Percentiles rank a stretch among this genome's conserved stretches.
Evolutionary conservation across 1,284 basidiomycete genomes (phyloP).

Genomic region (Fomitopsis betulina): DNA sequence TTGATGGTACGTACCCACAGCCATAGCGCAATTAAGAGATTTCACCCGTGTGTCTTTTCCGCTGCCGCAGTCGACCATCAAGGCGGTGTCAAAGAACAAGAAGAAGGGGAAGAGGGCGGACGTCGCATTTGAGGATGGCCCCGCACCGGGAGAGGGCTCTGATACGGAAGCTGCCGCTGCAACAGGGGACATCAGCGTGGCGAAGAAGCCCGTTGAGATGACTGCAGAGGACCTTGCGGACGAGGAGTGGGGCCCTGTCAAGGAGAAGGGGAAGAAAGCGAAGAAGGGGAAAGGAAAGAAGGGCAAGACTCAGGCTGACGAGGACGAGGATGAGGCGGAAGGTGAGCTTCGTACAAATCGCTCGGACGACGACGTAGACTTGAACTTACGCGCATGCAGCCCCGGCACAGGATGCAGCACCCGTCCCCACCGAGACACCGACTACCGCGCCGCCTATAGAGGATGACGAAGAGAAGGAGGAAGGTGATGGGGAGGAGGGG

Average conservation of each 20-base stretch:
- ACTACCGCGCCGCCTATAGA: conserved; percentile 22
- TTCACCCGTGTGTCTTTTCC: neutral
- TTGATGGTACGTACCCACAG: conserved; percentile 63
- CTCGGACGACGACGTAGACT: neutral
- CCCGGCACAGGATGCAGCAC: conserved; percentile 5
- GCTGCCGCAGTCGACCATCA: conserved; percentile 35
- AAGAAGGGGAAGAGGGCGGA: conserved; percentile 50
- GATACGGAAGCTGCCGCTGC: conserved; percentile 32
- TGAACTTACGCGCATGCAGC: neutral
- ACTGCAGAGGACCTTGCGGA: conserved; percentile 65
- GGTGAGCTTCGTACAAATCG: conserved; percentile 4
- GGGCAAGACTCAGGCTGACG: conserved; percentile 37
- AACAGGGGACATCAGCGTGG: conserved; percentile 30
- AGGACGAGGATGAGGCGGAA: conserved; percentile 33
- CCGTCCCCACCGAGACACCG: conserved; percentile 28
- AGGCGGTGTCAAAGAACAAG: conserved; percentile 37
- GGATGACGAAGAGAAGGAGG: conserved; percentile 33
- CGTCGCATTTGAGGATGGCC: conserved; percentile 32
- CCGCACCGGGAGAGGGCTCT: conserved; percentile 29
- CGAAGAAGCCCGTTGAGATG: conserved; percentile 42
- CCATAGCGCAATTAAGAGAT: neutral
- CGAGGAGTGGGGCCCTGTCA: conserved; percentile 62
- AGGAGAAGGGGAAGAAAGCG: conserved; percentile 49
- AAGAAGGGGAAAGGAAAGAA: conserved; percentile 58
- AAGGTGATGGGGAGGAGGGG: conserved; percentile 40